A percentile compares a stretch with the other conserved stretches of the same genome.
phyloP scores from a whole-genome alignment of 306 rosid species.

The Dalbergia cochinchinensis region DNA sequence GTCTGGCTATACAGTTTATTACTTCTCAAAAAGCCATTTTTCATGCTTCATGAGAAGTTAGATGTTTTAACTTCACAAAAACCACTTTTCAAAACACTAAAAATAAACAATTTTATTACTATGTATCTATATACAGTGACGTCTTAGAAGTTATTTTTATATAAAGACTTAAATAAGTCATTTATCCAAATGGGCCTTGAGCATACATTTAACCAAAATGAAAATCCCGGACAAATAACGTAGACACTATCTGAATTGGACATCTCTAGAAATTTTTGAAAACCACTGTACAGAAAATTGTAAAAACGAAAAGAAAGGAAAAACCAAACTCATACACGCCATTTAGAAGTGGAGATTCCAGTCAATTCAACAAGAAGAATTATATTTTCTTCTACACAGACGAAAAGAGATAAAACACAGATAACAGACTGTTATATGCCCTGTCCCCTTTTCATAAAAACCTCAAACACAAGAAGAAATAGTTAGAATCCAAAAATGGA shows the following conservation, averaged over 20 bases:
- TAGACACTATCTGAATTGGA: not conserved
- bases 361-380: not conserved
- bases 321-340: not conserved
- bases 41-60: no score
- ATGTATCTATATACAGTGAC: no score
- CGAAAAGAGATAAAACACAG: not conserved
- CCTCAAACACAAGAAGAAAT: not conserved
- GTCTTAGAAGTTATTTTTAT: no score
- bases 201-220: constrained; percentile 7
- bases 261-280: not conserved
- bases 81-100: no score
- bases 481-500: constrained; percentile 6
- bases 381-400: not conserved
- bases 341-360: not conserved
- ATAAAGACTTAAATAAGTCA: no score
- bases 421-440: not conserved
- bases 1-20: no score
- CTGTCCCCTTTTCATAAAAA: not conserved
- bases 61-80: no score
- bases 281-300: not conserved
- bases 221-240: constrained; percentile 21
- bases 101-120: no score
- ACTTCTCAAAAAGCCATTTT: no score
- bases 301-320: not conserved
- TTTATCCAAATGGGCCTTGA: not conserved